phyloP scores from a whole-genome alignment of 495 filamentous ascomycete genomes.

The Xylaria bambusicola region DNA sequence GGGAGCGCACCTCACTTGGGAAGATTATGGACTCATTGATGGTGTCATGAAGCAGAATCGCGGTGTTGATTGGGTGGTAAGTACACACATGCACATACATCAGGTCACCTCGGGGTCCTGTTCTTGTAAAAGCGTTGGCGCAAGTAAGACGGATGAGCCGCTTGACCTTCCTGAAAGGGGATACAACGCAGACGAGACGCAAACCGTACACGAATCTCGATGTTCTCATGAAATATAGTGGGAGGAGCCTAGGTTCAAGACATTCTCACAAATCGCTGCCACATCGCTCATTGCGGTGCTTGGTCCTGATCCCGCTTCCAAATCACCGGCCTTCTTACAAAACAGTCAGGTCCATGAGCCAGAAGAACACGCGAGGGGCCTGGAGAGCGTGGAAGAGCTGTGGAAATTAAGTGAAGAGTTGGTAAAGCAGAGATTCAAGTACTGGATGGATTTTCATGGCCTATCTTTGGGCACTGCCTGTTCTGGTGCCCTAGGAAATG shows the following conservation, averaged over 20 bases:
- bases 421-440: slow-evolving; percentile 45
- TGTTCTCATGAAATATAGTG: slow-evolving; percentile 2
- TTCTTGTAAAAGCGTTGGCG: slow-evolving; percentile 19
- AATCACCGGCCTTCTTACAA: slow-evolving; percentile 42
- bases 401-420: slow-evolving; percentile 54
- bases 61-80: slow-evolving; percentile 22
- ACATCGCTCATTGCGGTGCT: slow-evolving; percentile 47
- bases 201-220: not conserved
- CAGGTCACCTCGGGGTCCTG: not conserved
- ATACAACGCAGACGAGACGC: not conserved
- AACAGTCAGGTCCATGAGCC: slow-evolving; percentile 26
- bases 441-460: slow-evolving; percentile 11
- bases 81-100: not conserved
- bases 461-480: not conserved
- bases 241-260: slow-evolving; percentile 29
- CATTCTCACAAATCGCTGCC: slow-evolving; percentile 43
- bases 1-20: slow-evolving; percentile 20
- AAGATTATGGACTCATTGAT: slow-evolving; percentile 27
- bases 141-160: slow-evolving; percentile 20
- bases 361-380: slow-evolving; percentile 31
- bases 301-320: slow-evolving; percentile 34
- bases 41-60: slow-evolving; percentile 32
- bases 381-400: slow-evolving; percentile 43
- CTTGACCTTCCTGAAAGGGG: slow-evolving; percentile 6
- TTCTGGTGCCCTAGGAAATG: not conserved